Base-by-base conservation (phyloP, 345 rosid species). In the Capsella bursapastoris region DNA sequence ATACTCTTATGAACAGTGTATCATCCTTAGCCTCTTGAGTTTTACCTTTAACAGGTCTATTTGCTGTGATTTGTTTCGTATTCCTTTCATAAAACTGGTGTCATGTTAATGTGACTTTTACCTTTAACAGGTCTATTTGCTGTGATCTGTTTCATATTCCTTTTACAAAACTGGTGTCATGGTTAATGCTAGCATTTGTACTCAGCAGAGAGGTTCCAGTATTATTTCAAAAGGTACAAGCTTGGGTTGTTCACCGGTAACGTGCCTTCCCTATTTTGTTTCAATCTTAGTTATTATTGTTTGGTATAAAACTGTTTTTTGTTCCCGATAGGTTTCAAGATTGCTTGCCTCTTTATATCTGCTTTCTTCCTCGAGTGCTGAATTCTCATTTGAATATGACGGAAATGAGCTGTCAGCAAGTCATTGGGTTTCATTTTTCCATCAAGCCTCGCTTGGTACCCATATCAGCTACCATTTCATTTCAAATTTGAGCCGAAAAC, bases 401-500 rank as follows among this genome's bases (percentile, higher is more conserved):
- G 70, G 82, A 82, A 84, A 86, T 57, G 84, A 49, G 63, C 85
- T 89, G 41, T 85, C 97, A 66, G 85, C 84, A 83, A 86, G 90
- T 76, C 88, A 88, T 5, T 95, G 96, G 99, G 97, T 96, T 83
- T 85, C 96, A 64, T 90, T 76, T 83, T 95, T 90, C 71, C 97
- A 95, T 84, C 99, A 95, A 84, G 96, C 97, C 80, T 92, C 99
- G 49, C 77, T 95, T 78, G 92, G 97, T 53, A 82, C 89, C 58
- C 88, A 90, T 77, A 80, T 85, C 64, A 95, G 83, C 68, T 71
- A 79, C 80, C 88, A 84, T 64, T 86, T 90, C 80, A 80, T 85
- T 72, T 79, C 85, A 41, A 86, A 83, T 72, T 58, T 75, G 75
- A 79, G 75, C 58, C 44, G 71, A 78, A 81, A 81, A 77, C 53